These are phyloP conservation scores for Solanum chiquidenum DNA, from an alignment of 257 asterid species.

Conservation along the genomic window DNA sequence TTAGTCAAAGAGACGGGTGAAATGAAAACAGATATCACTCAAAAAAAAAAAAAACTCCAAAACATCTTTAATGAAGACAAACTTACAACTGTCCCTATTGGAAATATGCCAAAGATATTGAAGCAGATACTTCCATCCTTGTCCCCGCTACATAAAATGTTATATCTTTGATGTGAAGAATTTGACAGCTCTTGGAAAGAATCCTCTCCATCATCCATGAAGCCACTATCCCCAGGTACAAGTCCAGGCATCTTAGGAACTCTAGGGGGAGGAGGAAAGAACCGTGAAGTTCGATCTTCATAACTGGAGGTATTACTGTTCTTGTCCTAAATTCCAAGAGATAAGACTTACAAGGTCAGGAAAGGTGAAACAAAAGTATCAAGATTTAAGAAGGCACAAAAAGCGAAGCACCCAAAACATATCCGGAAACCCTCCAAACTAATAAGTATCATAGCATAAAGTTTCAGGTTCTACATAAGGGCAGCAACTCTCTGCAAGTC, in stretches of 20 bases:
- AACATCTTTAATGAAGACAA: background rate
- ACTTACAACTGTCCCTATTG: conserved; percentile 88
- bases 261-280: conserved; percentile 89
- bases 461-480: background rate
- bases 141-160: conserved; percentile 92
- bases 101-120: conserved; percentile 90
- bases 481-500: background rate
- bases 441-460: background rate
- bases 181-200: conserved; percentile 76
- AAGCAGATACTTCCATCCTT: conserved; percentile 82
- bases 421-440: background rate
- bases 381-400: background rate
- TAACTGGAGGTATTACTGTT: conserved; percentile 27
- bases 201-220: conserved; percentile 74
- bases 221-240: conserved; percentile 74
- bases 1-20: conserved; percentile 1
- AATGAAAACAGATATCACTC: background rate
- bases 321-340: conserved; percentile 43
- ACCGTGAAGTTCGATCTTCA: conserved; percentile 92
- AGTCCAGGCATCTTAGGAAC: conserved; percentile 84
- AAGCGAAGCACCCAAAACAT: background rate
- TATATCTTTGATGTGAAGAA: conserved; percentile 66
- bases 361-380: conserved; percentile 1
- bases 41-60: too few relatives aligned
- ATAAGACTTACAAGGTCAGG: background rate